Evolutionary conservation across 1,284 basidiomycete genomes (phyloP).

Genomic region (Microbotryomycetes sp.): DNA sequence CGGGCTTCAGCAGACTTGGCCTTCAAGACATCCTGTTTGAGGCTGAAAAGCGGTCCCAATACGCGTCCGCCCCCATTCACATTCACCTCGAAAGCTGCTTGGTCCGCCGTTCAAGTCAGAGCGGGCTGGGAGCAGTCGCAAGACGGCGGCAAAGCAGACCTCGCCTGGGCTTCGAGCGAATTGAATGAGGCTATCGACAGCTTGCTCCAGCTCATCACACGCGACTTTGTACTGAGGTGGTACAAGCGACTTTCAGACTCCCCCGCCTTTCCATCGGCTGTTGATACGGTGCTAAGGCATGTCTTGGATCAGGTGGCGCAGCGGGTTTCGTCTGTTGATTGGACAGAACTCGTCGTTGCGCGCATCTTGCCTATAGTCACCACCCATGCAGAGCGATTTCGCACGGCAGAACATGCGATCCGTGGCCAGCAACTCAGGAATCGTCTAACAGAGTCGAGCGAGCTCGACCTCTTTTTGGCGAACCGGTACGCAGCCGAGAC

Average conservation of each 20-base stretch:
- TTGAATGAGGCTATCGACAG: slow-evolving; percentile 64
- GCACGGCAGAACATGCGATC: slow-evolving; percentile 70
- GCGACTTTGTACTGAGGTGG: slow-evolving; percentile 79
- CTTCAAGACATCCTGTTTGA: no score
- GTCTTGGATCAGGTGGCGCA: slow-evolving; percentile 55
- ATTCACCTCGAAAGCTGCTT: slow-evolving; percentile 82
- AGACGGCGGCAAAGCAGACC: slow-evolving; percentile 47
- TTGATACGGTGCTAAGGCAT: slow-evolving; percentile 66
- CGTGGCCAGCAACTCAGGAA: slow-evolving; percentile 67
- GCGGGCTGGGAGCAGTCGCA: slow-evolving; percentile 61
- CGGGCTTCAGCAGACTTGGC: no score
- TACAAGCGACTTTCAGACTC: slow-evolving; percentile 75
- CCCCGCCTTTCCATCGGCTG: slow-evolving; percentile 75
- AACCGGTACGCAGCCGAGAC: slow-evolving; percentile 55
- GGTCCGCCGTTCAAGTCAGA: slow-evolving; percentile 75
- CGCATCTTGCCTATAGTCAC: slow-evolving; percentile 80
- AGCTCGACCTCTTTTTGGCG: slow-evolving; percentile 73
- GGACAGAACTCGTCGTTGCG: slow-evolving; percentile 69
- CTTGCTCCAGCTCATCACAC: slow-evolving; percentile 66
- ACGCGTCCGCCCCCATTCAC: no score
- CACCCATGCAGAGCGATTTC: slow-evolving; percentile 78
- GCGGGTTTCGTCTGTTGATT: slow-evolving; percentile 57
- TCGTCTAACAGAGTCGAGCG: slow-evolving; percentile 71
- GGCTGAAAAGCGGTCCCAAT: no score
- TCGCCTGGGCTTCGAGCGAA: slow-evolving; percentile 49